Base-by-base conservation (phyloP, 2,329 filamentous ascomycete species). In the Lojkania enalia region DNA sequence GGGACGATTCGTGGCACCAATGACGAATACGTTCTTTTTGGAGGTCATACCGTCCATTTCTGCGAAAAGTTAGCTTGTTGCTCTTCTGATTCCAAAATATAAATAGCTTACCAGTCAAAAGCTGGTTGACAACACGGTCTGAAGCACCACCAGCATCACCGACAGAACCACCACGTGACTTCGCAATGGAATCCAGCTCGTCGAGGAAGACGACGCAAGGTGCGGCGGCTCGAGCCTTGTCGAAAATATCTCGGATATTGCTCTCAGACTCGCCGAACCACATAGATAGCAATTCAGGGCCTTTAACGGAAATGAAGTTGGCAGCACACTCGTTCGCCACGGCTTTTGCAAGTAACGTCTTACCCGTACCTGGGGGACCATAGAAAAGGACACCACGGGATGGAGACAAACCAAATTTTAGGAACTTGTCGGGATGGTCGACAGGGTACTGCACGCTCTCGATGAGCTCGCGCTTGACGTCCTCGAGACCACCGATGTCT, bases 1-100 rank as follows among this genome's bases (percentile, higher is more conserved):
- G 32, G 94, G 94, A 78, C 94, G 84, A 80, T 99, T 99, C 74
- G 94, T 99, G 35, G 94, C 94, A 72, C 94, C 94, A 63, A 99
- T 99, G 57, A 99, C 94, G 76, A 99, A 99, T 55, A 99, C 94
- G 72, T 99, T 99, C 88, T 99, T 99, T 88, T 99, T 99, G 29
- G 92, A 96, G 35, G 92, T 97, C 92, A 97, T 97, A 64, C 92
- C 92, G 61, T 97, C 92, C 92, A 97, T 96, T 83, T 97, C 90
- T 87, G 55, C 32, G 52, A 16, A 20, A 35, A 33, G 61, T 83
- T 73, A 84, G 77, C 61, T 47, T 46, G 25, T 18, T 23, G n/a
- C 6, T 42, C 29, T 36, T 9, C 19, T 23, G 25, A 31, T n/a
- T 21, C n/a, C n/a, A n/a, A n/a, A 13, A 42, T 7, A 16, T 60